Evolutionary conservation across 2,329 filamentous ascomycete genomes (phyloP).

Genomic region (Zasmidium cellare): DNA sequence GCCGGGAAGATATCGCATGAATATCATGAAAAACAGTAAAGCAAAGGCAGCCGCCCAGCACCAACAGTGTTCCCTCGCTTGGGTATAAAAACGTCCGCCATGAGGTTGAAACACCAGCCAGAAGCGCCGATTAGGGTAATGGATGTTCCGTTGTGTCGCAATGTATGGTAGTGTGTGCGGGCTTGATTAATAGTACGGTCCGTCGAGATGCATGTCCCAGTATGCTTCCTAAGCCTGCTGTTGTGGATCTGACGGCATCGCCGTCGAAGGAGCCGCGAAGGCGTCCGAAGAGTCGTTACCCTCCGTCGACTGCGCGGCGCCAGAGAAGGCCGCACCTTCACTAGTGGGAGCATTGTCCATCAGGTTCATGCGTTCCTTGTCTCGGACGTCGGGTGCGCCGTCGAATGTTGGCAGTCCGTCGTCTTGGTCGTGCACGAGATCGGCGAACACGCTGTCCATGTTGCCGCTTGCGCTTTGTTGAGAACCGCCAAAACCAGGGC

Average conservation of each 20-base stretch:
- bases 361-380: slow-evolving; percentile 6
- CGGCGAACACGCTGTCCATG: slow-evolving; percentile 37
- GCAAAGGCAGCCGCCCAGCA: too few relatives aligned
- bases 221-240: neutral
- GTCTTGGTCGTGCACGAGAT: slow-evolving; percentile 36
- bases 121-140: too few relatives aligned
- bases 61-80: too few relatives aligned
- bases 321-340: neutral
- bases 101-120: too few relatives aligned
- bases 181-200: neutral
- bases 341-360: neutral
- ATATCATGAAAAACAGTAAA: too few relatives aligned
- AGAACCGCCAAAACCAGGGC: slow-evolving; percentile 33
- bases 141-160: too few relatives aligned
- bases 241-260: neutral
- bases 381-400: slow-evolving; percentile 21
- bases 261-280: neutral
- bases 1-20: too few relatives aligned
- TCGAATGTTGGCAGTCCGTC: slow-evolving; percentile 26
- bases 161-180: too few relatives aligned
- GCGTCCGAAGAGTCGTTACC: neutral
- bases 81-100: too few relatives aligned
- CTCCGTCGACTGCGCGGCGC: neutral
- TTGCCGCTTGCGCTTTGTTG: slow-evolving; percentile 31
- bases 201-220: neutral